A percentile compares a stretch with the other conserved stretches of the same genome.
Evolutionary conservation across 2,329 filamentous ascomycete genomes (phyloP).

Genomic region (Arthrinium phaeospermum): DNA sequence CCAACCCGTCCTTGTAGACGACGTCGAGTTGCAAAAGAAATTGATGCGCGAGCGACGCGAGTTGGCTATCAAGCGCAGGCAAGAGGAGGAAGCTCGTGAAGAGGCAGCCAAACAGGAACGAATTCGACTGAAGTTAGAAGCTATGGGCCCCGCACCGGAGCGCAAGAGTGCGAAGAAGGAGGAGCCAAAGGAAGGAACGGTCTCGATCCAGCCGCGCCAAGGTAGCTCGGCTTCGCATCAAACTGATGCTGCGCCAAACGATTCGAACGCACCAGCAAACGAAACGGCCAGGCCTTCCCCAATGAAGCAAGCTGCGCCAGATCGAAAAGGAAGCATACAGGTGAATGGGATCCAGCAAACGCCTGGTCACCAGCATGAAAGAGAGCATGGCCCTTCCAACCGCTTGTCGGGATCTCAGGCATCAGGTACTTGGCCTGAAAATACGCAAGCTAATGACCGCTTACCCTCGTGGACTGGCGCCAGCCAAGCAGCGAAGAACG

Average conservation of each 20-base stretch:
- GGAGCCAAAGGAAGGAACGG: conserved; percentile 43
- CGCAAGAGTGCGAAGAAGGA: conserved; percentile 64
- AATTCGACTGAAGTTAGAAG: conserved; percentile 74
- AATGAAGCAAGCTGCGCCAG: not conserved
- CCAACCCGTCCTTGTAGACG: conserved; percentile 52
- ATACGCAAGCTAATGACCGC: conserved; percentile 45
- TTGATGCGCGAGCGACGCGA: conserved; percentile 77
- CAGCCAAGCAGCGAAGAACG: conserved; percentile 59
- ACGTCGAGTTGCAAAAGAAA: conserved; percentile 69
- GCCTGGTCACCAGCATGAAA: conserved; percentile 32
- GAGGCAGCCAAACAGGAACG: conserved; percentile 75
- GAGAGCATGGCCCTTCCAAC: not conserved
- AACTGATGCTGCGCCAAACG: not conserved
- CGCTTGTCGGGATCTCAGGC: conserved; percentile 38
- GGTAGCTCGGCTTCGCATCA: not conserved
- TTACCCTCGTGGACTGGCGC: conserved; percentile 56
- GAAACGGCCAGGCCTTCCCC: not conserved
- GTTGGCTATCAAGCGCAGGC: conserved; percentile 68
- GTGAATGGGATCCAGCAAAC: conserved; percentile 43
- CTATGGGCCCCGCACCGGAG: conserved; percentile 69
- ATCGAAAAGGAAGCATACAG: conserved; percentile 23
- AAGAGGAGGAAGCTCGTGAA: conserved; percentile 73
- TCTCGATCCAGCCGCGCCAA: conserved; percentile 27
- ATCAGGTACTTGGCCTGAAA: conserved; percentile 31
- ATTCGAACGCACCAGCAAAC: not conserved